phyloP scores from a whole-genome alignment of 1,139 yeast genomes.

The Saccharomycopsis hybrid region DNA sequence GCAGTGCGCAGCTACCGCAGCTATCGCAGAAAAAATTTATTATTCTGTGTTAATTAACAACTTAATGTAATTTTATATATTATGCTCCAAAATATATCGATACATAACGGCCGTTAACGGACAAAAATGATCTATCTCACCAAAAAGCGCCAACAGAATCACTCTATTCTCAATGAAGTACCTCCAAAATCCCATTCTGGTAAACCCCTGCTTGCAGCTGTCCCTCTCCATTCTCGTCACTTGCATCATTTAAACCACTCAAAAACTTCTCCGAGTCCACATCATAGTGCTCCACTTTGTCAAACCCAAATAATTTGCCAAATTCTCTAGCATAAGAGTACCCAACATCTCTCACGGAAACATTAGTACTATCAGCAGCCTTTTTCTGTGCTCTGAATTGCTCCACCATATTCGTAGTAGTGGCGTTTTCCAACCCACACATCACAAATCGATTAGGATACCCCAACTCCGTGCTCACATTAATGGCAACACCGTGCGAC shows the following conservation, averaged over 20 bases:
- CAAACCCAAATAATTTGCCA: conserved; percentile 42
- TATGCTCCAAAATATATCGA: too few species aligned
- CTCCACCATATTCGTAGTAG: conserved; percentile 43
- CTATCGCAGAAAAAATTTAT: too few species aligned
- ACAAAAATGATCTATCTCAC: too few species aligned
- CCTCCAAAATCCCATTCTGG: too few species aligned
- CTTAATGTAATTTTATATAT: too few species aligned
- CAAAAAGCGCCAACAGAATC: too few species aligned
- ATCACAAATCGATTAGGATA: conserved; percentile 68
- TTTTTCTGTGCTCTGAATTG: conserved; percentile 19
- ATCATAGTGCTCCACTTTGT: conserved; percentile 36
- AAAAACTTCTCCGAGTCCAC: conserved; percentile 3
- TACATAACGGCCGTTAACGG: too few species aligned
- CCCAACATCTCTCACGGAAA: conserved; percentile 40
- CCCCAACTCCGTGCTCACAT: conserved; percentile 65
- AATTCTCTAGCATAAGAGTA: conserved; percentile 46
- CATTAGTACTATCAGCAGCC: conserved; percentile 22
- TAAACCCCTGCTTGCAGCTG: too few species aligned
- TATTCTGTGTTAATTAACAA: too few species aligned
- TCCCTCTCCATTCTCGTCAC: too few species aligned
- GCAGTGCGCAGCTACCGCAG: too few species aligned
- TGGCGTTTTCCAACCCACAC: conserved; percentile 73
- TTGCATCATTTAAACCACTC: background rate
- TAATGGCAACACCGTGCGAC: conserved; percentile 84
- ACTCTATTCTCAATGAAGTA: too few species aligned